Evolutionary conservation across 345 rosid species (phyloP).

Genomic region (Dovyalis caffra): DNA sequence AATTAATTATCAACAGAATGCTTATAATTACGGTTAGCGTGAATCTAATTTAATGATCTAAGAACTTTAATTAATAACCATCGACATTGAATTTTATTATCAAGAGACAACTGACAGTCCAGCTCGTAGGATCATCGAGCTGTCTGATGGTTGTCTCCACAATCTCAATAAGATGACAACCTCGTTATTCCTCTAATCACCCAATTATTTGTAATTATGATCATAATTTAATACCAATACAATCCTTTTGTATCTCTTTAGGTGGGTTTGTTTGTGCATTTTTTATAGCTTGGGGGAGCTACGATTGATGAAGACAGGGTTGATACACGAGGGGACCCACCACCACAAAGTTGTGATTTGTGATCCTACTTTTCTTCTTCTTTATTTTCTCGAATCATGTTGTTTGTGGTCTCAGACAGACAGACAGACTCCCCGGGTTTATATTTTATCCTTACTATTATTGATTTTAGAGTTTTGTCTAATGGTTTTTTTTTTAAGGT

Average conservation of each 20-base stretch:
- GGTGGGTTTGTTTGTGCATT: background rate
- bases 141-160: constrained; percentile 32
- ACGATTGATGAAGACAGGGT: background rate
- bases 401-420: background rate
- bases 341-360: background rate
- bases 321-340: background rate
- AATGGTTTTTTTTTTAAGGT: too few species aligned
- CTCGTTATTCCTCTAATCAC: constrained; percentile 18
- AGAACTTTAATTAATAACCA: background rate
- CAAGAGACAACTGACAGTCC: constrained; percentile 15
- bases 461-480: too few species aligned
- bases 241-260: background rate
- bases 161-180: constrained; percentile 16
- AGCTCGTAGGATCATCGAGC: constrained; percentile 13
- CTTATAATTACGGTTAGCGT: background rate
- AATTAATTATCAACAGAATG: background rate
- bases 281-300: background rate
- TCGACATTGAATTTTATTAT: background rate
- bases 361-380: background rate
- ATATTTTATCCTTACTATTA: too few species aligned
- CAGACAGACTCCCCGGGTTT: too few species aligned
- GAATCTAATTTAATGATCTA: background rate
- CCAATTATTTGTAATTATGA: constrained; percentile 10
- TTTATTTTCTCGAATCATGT: background rate
- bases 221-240: background rate